phyloP scores from a whole-genome alignment of 2,329 filamentous ascomycete genomes.

The Calcarisporium arbuscula region DNA sequence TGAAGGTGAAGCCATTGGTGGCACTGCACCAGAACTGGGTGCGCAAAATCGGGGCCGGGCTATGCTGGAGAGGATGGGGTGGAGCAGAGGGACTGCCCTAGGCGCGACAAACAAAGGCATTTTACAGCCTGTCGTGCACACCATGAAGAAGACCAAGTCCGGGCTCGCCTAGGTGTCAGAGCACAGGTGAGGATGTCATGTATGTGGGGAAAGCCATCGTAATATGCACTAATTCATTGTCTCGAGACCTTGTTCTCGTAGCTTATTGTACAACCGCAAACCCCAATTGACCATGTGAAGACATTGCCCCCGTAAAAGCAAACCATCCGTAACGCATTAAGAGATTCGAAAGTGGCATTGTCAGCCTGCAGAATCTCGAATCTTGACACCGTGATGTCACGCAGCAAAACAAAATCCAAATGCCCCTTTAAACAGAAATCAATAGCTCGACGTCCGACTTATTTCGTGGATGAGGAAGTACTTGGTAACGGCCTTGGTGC shows the following conservation, averaged over 20 bases:
- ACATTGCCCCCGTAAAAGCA: constrained; percentile 62
- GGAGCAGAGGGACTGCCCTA: constrained; percentile 78
- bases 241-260: constrained; percentile 57
- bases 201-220: constrained; percentile 17
- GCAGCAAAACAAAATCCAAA: constrained; percentile 40
- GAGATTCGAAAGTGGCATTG: constrained; percentile 42
- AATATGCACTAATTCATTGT: constrained; percentile 58
- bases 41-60: constrained; percentile 74
- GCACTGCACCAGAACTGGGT: constrained; percentile 75
- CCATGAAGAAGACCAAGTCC: constrained; percentile 80
- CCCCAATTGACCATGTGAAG: constrained; percentile 63
- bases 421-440: constrained; percentile 52
- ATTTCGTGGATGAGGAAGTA: constrained; percentile 99
- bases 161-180: constrained; percentile 50
- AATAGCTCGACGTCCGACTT: constrained; percentile 48
- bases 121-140: constrained; percentile 74
- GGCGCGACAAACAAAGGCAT: constrained; percentile 83
- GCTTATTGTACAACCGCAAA: constrained; percentile 68
- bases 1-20: constrained; percentile 86
- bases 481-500: constrained; percentile 99
- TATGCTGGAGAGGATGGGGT: constrained; percentile 97
- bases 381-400: constrained; percentile 56
- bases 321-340: constrained; percentile 72
- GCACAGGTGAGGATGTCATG: background rate
- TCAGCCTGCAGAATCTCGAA: constrained; percentile 39